Base-by-base conservation (phyloP, 495 filamentous ascomycete species). In the Jackrogersella multiformis region DNA sequence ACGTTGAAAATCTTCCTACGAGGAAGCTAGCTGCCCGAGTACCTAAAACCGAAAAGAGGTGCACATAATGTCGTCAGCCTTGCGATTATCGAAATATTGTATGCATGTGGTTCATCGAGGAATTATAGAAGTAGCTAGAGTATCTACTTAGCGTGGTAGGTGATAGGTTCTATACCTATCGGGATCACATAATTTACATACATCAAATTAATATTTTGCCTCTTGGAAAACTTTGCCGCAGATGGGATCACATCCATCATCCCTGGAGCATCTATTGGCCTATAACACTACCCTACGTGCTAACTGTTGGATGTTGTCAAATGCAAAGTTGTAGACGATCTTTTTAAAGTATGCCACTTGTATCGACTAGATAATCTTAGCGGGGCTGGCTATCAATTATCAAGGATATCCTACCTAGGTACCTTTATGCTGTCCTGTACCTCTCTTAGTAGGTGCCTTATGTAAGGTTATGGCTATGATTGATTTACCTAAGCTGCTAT, bases 251-350 rank as follows among this genome's bases (percentile, higher is more conserved):
- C 45, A 10, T n/a, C n/a, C n/a, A n/a, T n/a, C n/a, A n/a, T n/a
- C n/a, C n/a, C n/a, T 48, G 44, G n/a, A 20, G 44, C 32, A 49
- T 49, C 24, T 21, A 23, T 30, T 34, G 16, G n/a, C 54, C 54
- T 57, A 21, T 57, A 34, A 32, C 1, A 45, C 24, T 18, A 57
- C 15, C 41, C 16, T 41, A 28, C 23, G 35, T 56, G 52, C 53
- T 2, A 23, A 4, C 12, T 2, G 13, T 16, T 23, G 23, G 28
- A 36, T n/a, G 49, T 34, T 35, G 32, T 24, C 46, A 53, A 53
- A 35, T 36, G 16, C 6, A 53, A 13, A 53, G 32, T 53, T 30
- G 49, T 53, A 9, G 49, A 5, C 10, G 20, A 1, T 12, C 13
- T 10, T 24, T 36, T n/a, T 7, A 18, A 34, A 2, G 4, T 16